A percentile compares a stretch with the other conserved stretches of the same genome.
phyloP scores from a whole-genome alignment of 1,139 yeast species.

The Debaryomyces psychrophilus region DNA sequence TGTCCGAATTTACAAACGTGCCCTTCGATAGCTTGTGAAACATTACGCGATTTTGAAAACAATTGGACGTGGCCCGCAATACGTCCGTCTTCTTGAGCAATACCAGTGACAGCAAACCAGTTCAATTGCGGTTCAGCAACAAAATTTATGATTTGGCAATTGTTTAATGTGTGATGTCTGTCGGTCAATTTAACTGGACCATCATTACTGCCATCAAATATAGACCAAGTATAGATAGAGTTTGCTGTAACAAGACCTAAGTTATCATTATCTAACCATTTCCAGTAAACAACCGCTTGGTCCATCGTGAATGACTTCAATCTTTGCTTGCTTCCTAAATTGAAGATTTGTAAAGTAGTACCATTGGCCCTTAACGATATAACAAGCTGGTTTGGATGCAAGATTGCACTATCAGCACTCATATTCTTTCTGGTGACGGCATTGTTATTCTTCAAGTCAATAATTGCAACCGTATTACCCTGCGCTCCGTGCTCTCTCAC shows the following conservation, averaged over 20 bases:
- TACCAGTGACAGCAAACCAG: slow-evolving; percentile 96
- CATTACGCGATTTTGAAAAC: slow-evolving; percentile 82
- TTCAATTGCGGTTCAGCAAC: slow-evolving; percentile 78
- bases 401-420: slow-evolving; percentile 97
- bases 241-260: slow-evolving; percentile 86
- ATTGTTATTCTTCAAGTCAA: slow-evolving; percentile 76
- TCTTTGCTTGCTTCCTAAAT: slow-evolving; percentile 83
- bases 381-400: slow-evolving; percentile 88
- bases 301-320: slow-evolving; percentile 84
- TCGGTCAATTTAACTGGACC: slow-evolving; percentile 82
- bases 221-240: slow-evolving; percentile 77
- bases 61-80: slow-evolving; percentile 97
- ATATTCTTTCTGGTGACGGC: slow-evolving; percentile 83
- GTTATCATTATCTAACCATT: slow-evolving; percentile 76
- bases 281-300: slow-evolving; percentile 95
- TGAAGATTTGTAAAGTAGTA: slow-evolving; percentile 91
- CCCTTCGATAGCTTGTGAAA: slow-evolving; percentile 97
- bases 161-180: slow-evolving; percentile 78
- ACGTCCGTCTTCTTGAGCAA: slow-evolving; percentile 91
- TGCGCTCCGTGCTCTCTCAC: slow-evolving; percentile 76
- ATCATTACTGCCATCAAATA: slow-evolving; percentile 76
- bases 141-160: slow-evolving; percentile 89
- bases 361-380: slow-evolving; percentile 96
- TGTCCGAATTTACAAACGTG: slow-evolving; percentile 92
- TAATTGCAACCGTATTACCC: slow-evolving; percentile 89